Conservation (phyloP, 768 basidiomycete species). For the Dacryopinax primogenitus region DNA sequence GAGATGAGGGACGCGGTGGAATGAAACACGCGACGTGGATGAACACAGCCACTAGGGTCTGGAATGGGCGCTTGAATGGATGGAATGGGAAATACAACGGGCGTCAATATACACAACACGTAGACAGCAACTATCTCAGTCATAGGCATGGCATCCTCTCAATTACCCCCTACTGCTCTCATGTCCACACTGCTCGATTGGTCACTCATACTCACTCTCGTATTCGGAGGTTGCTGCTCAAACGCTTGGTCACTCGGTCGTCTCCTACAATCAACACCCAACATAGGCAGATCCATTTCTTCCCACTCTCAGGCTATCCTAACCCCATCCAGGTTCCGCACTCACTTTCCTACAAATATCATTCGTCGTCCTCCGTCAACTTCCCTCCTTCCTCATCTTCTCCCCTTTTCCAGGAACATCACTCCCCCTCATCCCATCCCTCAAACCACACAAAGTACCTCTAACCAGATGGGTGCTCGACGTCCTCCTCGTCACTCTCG, state of each 20-base stretch:
- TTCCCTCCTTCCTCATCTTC: slow-evolving; percentile 49
- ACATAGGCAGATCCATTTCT: slow-evolving; percentile 40
- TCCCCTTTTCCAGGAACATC: slow-evolving; percentile 16
- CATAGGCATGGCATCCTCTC: neutral
- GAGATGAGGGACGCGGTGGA: too few relatives aligned
- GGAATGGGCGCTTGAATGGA: too few relatives aligned
- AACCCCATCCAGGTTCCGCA: slow-evolving; percentile 44
- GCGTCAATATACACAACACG: too few relatives aligned
- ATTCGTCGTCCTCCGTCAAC: slow-evolving; percentile 55
- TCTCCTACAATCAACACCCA: slow-evolving; percentile 53
- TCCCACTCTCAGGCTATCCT: neutral
- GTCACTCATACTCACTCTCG: slow-evolving; percentile 47
- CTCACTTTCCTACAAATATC: slow-evolving; percentile 76
- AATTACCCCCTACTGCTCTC: too few relatives aligned
- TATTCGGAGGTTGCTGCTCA: slow-evolving; percentile 78
- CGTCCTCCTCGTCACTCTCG: slow-evolving; percentile 51
- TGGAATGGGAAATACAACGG: too few relatives aligned
- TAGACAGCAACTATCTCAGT: too few relatives aligned
- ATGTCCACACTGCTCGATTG: slow-evolving; percentile 30
- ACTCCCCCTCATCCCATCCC: slow-evolving; percentile 32
- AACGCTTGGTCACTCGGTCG: slow-evolving; percentile 72
- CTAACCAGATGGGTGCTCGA: slow-evolving; percentile 54
- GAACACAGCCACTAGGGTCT: too few relatives aligned
- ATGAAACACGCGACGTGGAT: too few relatives aligned
- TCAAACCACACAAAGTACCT: slow-evolving; percentile 59